Evolutionary conservation across 106 monocot genomes (phyloP).

Genomic region (Acorus calamus): DNA sequence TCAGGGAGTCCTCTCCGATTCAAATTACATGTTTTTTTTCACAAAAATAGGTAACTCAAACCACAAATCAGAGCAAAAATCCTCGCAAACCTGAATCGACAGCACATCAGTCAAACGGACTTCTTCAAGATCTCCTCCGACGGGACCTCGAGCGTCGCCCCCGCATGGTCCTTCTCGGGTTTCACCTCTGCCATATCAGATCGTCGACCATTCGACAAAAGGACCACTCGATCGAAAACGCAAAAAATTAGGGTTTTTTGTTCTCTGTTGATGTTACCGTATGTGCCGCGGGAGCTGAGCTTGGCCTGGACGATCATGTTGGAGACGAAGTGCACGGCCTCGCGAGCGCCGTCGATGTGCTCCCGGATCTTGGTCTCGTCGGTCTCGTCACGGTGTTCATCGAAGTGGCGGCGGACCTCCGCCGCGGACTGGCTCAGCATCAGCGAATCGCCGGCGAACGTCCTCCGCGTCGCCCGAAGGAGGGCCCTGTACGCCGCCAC

Average conservation of each 20-base stretch:
- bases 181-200: slow-evolving; percentile 48
- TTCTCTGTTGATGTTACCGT: slow-evolving; percentile 18
- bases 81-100: too few relatives aligned
- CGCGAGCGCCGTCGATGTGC: slow-evolving; percentile 62
- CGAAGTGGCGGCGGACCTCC: slow-evolving; percentile 83
- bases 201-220: neutral
- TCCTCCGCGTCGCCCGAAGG: slow-evolving; percentile 69
- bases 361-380: slow-evolving; percentile 41
- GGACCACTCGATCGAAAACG: neutral
- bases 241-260: neutral
- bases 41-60: too few relatives aligned
- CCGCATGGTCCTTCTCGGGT: slow-evolving; percentile 56
- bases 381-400: slow-evolving; percentile 50
- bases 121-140: slow-evolving; percentile 30
- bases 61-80: too few relatives aligned
- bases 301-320: slow-evolving; percentile 88
- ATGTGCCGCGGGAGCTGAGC: slow-evolving; percentile 48
- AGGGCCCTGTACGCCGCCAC: slow-evolving; percentile 66
- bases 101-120: too few relatives aligned
- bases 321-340: slow-evolving; percentile 74
- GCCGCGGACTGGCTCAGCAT: slow-evolving; percentile 59
- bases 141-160: slow-evolving; percentile 66
- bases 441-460: slow-evolving; percentile 71
- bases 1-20: too few relatives aligned
- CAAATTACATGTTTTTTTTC: too few relatives aligned